phyloP scores from a whole-genome alignment of 148 eudicot genomes.

The Chenopodium quinoa region DNA sequence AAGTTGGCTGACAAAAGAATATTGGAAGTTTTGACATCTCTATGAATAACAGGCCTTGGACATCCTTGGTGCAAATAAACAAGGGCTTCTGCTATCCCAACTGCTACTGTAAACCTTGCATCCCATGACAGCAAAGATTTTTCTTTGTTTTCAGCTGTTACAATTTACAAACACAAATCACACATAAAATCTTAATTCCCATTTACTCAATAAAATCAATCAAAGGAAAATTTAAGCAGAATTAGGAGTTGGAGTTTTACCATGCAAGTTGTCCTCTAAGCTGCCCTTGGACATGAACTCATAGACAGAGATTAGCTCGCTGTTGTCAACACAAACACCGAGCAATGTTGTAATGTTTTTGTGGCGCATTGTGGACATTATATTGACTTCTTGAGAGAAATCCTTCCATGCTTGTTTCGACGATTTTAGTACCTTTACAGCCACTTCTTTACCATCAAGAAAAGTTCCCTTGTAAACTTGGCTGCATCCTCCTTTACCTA shows the following conservation, averaged over 20 bases:
- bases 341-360: conserved; percentile 64
- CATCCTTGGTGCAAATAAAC: conserved; percentile 67
- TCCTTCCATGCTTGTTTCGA: conserved; percentile 71
- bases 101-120: conserved; percentile 62
- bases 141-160: conserved; percentile 42
- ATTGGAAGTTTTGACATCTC: conserved; percentile 96
- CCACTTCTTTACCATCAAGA: conserved; percentile 71
- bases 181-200: neutral
- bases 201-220: neutral
- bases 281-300: conserved; percentile 71
- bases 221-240: neutral
- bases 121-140: conserved; percentile 59
- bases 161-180: conserved; percentile 13
- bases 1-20: conserved; percentile 73
- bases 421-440: conserved; percentile 70
- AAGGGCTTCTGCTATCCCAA: conserved; percentile 78
- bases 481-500: conserved; percentile 86
- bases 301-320: conserved; percentile 66
- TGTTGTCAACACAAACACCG: conserved; percentile 70
- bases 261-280: conserved; percentile 70
- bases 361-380: conserved; percentile 72
- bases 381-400: conserved; percentile 69
- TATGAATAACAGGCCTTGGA: conserved; percentile 66
- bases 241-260: conserved; percentile 27
- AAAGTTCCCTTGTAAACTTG: conserved; percentile 79